A percentile compares a stretch with the other conserved stretches of the same genome.
Evolutionary conservation across 2,329 filamentous ascomycete genomes (phyloP).

Genomic region (Phialophora tarda): DNA sequence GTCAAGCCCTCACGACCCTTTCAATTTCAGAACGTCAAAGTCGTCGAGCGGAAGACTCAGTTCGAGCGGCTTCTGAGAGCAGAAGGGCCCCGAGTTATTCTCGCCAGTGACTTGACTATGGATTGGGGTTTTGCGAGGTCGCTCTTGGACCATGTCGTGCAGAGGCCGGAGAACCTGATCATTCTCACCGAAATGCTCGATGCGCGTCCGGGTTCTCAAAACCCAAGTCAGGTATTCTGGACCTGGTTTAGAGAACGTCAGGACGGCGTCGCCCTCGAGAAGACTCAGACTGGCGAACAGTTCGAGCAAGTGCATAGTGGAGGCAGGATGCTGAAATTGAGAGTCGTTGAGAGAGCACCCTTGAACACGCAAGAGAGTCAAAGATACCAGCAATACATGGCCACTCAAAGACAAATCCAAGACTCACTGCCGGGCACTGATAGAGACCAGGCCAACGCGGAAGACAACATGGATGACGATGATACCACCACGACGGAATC

Average conservation of each 20-base stretch:
- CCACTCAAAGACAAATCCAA: conserved; percentile 84
- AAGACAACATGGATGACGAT: conserved; percentile 78
- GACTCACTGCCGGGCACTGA: conserved; percentile 76
- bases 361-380: conserved; percentile 77
- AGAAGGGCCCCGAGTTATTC: conserved; percentile 70
- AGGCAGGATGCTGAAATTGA: conserved; percentile 66
- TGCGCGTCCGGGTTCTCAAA: conserved; percentile 45
- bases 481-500: conserved; percentile 86
- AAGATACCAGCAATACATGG: conserved; percentile 90
- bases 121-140: conserved; percentile 96
- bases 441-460: conserved; percentile 50
- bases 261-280: conserved; percentile 67
- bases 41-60: conserved; percentile 81
- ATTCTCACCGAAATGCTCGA: conserved; percentile 76
- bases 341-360: conserved; percentile 66
- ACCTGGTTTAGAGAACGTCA: conserved; percentile 74
- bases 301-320: conserved; percentile 71
- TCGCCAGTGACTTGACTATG: conserved; percentile 86
- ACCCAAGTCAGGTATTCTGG: conserved; percentile 73
- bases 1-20: conserved; percentile 71
- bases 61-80: conserved; percentile 70
- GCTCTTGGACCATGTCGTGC: conserved; percentile 73
- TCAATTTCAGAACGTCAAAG: conserved; percentile 82
- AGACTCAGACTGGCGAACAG: conserved; percentile 59
- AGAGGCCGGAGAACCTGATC: conserved; percentile 79